A percentile compares a stretch with the other conserved stretches of the same genome.
These are phyloP conservation scores for Alternaria ethzedia DNA, from an alignment of 2,329 filamentous ascomycete genomes.

Conservation along the genomic window DNA sequence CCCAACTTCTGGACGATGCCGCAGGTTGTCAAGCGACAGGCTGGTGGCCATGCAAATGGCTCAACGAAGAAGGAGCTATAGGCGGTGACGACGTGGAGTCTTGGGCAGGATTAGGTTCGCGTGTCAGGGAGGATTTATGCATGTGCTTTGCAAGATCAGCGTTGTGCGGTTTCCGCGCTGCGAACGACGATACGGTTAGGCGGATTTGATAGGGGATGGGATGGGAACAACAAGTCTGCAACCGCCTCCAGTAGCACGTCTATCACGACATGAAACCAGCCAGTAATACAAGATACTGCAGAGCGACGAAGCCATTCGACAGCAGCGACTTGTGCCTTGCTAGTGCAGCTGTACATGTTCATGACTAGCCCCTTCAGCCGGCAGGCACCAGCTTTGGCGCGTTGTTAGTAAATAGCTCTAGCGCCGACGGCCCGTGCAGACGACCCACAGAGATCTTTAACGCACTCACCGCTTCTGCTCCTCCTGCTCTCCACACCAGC, in stretches of 20 bases:
- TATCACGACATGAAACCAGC: not conserved
- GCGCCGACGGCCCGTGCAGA: conserved; percentile 29
- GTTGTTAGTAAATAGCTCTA: conserved; percentile 26
- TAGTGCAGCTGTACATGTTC: not conserved
- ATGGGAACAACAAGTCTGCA: not conserved
- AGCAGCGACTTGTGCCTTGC: not conserved
- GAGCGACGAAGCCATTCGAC: not conserved
- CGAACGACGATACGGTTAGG: not conserved
- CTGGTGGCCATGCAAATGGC: conserved; percentile 24
- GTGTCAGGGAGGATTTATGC: not conserved
- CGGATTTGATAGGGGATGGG: not conserved
- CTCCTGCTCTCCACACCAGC: conserved; percentile 41
- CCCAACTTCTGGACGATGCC: conserved; percentile 64
- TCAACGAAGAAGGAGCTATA: conserved; percentile 42
- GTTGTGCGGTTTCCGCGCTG: not conserved
- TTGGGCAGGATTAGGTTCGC: not conserved
- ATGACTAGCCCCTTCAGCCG: not conserved
- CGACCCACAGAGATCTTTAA: conserved; percentile 34
- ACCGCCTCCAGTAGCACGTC: not conserved
- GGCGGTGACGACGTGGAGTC: not conserved
- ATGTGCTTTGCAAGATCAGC: not conserved
- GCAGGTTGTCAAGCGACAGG: conserved; percentile 52
- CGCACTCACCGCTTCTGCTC: conserved; percentile 39
- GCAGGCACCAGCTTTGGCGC: conserved; percentile 16
- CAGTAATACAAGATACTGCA: not conserved